Conservation (phyloP, 169 alveolate genomes). For the Cryptosporidium parvum region DNA sequence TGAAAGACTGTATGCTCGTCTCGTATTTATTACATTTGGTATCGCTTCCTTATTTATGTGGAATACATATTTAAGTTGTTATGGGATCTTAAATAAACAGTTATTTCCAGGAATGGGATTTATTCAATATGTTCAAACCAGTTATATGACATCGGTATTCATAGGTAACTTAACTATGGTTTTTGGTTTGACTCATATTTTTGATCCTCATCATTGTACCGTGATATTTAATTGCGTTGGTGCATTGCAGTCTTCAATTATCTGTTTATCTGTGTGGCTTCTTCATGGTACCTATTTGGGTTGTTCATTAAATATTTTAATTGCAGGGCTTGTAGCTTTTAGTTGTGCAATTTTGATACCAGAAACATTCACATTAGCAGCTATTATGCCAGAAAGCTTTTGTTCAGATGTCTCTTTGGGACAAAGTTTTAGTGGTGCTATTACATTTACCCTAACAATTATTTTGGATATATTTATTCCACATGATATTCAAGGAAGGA, state of each 20-base stretch:
- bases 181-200: conserved; percentile 67
- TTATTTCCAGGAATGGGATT: conserved; percentile 73
- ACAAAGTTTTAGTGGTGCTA: conserved; percentile 64
- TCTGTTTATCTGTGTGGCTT: conserved; percentile 53
- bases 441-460: conserved; percentile 26
- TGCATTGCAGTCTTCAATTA: conserved; percentile 60
- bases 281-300: conserved; percentile 53
- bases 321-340: conserved; percentile 66
- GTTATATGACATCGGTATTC: conserved; percentile 66
- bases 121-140: conserved; percentile 62
- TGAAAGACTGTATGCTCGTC: conserved; percentile 54
- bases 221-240: conserved; percentile 67
- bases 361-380: conserved; percentile 66
- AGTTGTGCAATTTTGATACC: conserved; percentile 73
- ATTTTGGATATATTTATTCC: conserved; percentile 42
- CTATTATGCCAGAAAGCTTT: conserved; percentile 74
- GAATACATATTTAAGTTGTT: conserved; percentile 63
- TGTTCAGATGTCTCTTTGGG: conserved; percentile 73
- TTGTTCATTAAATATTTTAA: conserved; percentile 16
- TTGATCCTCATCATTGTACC: conserved; percentile 71
- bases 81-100: conserved; percentile 44
- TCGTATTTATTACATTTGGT: conserved; percentile 60
- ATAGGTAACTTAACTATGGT: conserved; percentile 69
- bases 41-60: conserved; percentile 68
- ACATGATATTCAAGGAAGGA: conserved; percentile 50